phyloP scores from a whole-genome alignment of 768 basidiomycete species.

The Dioszegia hungarica region DNA sequence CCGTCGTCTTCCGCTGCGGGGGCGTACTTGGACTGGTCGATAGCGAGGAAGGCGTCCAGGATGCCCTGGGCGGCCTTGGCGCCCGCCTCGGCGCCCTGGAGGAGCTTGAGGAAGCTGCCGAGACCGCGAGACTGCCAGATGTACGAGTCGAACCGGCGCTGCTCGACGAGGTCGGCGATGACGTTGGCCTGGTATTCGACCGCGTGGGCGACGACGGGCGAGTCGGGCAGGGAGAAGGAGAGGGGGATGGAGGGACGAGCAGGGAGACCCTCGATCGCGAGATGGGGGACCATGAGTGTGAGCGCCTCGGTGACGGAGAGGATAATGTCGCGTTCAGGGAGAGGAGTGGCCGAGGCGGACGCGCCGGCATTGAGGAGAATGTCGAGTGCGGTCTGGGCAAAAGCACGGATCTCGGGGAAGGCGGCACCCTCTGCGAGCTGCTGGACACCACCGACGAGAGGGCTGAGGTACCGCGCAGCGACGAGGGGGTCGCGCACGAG shows the following conservation, averaged over 20 bases:
- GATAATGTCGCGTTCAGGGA: constrained; percentile 65
- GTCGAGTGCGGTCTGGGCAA: constrained; percentile 73
- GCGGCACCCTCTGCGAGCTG: constrained; percentile 85
- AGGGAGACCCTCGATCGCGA: constrained; percentile 54
- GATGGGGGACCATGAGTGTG: constrained; percentile 58
- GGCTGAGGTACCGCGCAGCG: constrained; percentile 79
- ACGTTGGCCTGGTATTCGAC: constrained; percentile 70
- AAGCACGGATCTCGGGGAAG: constrained; percentile 97
- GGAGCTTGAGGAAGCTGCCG: constrained; percentile 66
- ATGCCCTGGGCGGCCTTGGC: constrained; percentile 51
- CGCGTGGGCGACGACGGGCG: constrained; percentile 57
- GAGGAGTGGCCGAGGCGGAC: constrained; percentile 64
- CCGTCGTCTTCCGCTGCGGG: constrained; percentile 52
- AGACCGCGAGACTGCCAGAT: constrained; percentile 58
- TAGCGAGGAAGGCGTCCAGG: constrained; percentile 67
- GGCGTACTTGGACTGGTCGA: constrained; percentile 68
- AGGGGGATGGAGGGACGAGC: constrained; percentile 54
- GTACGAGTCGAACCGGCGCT: constrained; percentile 48
- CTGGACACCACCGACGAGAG: constrained; percentile 82
- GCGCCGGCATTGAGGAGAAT: constrained; percentile 81
- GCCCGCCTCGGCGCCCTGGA: constrained; percentile 53
- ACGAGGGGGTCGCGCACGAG: constrained; percentile 86
- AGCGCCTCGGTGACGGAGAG: constrained; percentile 60
- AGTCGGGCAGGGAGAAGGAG: constrained; percentile 55
- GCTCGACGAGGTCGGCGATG: constrained; percentile 67